Evolutionary conservation across 2,329 filamentous ascomycete genomes (phyloP).

Genomic region (Phialophora macrospora): DNA sequence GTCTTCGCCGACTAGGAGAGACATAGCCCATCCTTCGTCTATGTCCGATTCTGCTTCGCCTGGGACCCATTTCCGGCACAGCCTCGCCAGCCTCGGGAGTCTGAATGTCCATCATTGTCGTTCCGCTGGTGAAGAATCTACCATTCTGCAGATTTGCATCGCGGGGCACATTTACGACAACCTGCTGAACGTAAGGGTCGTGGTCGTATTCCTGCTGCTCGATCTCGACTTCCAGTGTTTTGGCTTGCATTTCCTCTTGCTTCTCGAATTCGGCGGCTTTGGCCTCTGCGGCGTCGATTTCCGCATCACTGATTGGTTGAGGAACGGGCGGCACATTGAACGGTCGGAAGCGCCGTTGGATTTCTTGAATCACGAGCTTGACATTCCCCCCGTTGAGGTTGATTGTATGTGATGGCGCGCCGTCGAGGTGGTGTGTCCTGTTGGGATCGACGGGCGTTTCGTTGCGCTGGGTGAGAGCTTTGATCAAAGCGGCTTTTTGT

Average conservation of each 20-base stretch:
- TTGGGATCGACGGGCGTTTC: slow-evolving; percentile 39
- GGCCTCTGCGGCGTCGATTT: slow-evolving; percentile 48
- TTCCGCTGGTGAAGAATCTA: slow-evolving; percentile 52
- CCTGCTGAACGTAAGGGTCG: slow-evolving; percentile 40
- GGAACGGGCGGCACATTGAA: slow-evolving; percentile 87
- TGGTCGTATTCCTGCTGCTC: slow-evolving; percentile 28
- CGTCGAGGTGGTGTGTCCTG: slow-evolving; percentile 49
- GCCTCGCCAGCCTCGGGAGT: slow-evolving; percentile 5
- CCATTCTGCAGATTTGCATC: slow-evolving; percentile 58
- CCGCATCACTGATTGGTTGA: slow-evolving; percentile 58
- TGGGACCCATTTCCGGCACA: slow-evolving; percentile 21
- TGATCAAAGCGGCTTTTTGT: slow-evolving; percentile 49
- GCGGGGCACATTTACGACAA: slow-evolving; percentile 58
- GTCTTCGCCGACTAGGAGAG: slow-evolving; percentile 42
- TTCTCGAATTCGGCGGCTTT: slow-evolving; percentile 44
- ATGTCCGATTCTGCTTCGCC: slow-evolving; percentile 18
- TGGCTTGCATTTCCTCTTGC: slow-evolving; percentile 43
- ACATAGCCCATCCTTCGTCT: slow-evolving; percentile 41
- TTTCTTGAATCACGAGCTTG: slow-evolving; percentile 69
- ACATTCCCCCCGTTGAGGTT: slow-evolving; percentile 54
- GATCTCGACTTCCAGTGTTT: slow-evolving; percentile 35
- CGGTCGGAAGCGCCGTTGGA: slow-evolving; percentile 73
- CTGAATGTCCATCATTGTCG: slow-evolving; percentile 28
- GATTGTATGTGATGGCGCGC: slow-evolving; percentile 52
- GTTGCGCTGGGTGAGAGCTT: slow-evolving; percentile 49